Conservation (phyloP, 2,329 filamentous ascomycete species). For the Paecilomyces sp. region DNA sequence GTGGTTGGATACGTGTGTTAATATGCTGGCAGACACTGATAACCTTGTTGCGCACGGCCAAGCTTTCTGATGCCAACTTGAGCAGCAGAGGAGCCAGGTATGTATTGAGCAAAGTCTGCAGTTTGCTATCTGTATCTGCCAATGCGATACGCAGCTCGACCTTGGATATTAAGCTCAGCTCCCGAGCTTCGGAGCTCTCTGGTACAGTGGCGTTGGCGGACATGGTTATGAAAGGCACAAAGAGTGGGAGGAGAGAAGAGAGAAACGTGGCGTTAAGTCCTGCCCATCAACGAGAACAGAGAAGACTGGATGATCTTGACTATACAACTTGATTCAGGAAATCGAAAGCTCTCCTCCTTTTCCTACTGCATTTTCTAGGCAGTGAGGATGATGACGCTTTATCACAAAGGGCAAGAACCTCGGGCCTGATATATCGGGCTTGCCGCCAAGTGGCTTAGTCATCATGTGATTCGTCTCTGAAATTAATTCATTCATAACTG, state of each 20-base stretch:
- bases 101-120: constrained; percentile 67
- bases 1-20: constrained; percentile 56
- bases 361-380: neutral
- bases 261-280: neutral
- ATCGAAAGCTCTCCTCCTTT: neutral
- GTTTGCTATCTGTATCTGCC: constrained; percentile 74
- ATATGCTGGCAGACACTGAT: constrained; percentile 66
- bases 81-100: constrained; percentile 78
- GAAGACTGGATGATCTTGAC: neutral
- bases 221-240: constrained; percentile 15
- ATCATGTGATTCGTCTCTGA: neutral
- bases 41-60: constrained; percentile 72
- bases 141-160: constrained; percentile 79
- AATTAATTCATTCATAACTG: no score
- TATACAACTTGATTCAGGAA: neutral
- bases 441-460: neutral
- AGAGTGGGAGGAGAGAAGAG: neutral
- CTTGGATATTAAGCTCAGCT: constrained; percentile 75
- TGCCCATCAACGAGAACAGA: neutral
- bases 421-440: neutral
- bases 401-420: neutral
- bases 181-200: constrained; percentile 48
- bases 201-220: constrained; percentile 19
- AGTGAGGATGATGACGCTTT: neutral
- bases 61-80: constrained; percentile 76